Evolutionary conservation across 176 grass and related monocot species (phyloP).

Genomic region (Avena insularis): DNA sequence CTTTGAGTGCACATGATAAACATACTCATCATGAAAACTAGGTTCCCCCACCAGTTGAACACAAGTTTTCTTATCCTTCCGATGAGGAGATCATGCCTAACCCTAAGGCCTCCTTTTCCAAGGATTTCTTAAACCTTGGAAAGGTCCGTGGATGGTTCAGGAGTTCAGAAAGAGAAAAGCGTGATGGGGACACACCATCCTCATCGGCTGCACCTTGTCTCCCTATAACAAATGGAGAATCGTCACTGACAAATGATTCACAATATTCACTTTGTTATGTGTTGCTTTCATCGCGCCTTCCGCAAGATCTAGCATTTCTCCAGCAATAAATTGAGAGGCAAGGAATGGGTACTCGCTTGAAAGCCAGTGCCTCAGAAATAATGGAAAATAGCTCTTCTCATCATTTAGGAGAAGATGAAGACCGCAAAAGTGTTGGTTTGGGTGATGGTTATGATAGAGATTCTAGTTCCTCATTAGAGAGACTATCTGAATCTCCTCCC

Average conservation of each 20-base stretch:
- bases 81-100: neutral
- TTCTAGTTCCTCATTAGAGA: neutral
- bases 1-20: neutral
- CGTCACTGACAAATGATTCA: neutral
- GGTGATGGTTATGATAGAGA: neutral
- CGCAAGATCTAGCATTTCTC: neutral
- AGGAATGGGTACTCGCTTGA: neutral
- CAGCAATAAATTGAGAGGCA: neutral
- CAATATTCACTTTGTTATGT: neutral
- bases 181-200: neutral
- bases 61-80: neutral
- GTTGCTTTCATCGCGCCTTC: neutral
- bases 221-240: neutral
- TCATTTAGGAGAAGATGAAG: neutral
- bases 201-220: neutral
- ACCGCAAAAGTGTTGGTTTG: neutral
- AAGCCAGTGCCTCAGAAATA: neutral
- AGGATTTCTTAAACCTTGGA: neutral
- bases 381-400: too few relatives aligned
- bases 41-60: neutral
- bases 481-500: neutral
- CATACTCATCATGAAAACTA: neutral
- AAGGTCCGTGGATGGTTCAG: neutral
- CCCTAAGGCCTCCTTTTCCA: neutral
- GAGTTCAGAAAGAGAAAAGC: rapidly evolving